Evolutionary conservation across 225 moss, liverwort and hornwort genomes (phyloP).

Genomic region (Polytrichum formosum): DNA sequence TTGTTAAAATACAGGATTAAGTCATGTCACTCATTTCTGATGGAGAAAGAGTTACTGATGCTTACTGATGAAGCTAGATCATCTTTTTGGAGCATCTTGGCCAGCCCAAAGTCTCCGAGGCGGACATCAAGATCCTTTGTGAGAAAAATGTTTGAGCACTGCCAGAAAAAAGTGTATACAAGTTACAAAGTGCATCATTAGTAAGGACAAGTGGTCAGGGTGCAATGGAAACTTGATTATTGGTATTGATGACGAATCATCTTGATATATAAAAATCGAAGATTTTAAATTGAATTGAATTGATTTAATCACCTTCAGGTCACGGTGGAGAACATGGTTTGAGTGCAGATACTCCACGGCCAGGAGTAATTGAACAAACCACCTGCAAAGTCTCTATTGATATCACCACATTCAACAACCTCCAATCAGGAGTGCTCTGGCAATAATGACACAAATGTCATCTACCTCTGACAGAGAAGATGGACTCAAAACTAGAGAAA

Average conservation of each 20-base stretch:
- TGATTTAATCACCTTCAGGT: slow-evolving; percentile 43
- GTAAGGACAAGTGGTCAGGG: no score
- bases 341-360: slow-evolving; percentile 70
- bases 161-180: slow-evolving; percentile 5
- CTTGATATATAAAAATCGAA: no score
- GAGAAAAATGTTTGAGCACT: slow-evolving; percentile 74
- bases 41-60: neutral
- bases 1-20: no score
- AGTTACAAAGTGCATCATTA: no score
- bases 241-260: no score
- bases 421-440: no score
- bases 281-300: no score
- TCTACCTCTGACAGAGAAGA: neutral
- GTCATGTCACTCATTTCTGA: no score
- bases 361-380: slow-evolving; percentile 66
- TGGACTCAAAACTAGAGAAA: neutral
- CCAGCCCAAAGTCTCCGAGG: slow-evolving; percentile 65
- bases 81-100: slow-evolving; percentile 69
- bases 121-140: slow-evolving; percentile 70
- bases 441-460: no score
- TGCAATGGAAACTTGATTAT: no score
- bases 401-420: no score
- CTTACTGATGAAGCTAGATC: slow-evolving; percentile 66
- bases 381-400: slow-evolving; percentile 55
- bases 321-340: slow-evolving; percentile 68